Conservation (phyloP, 345 rosid genomes). For the Hibiscus mutabilis region DNA sequence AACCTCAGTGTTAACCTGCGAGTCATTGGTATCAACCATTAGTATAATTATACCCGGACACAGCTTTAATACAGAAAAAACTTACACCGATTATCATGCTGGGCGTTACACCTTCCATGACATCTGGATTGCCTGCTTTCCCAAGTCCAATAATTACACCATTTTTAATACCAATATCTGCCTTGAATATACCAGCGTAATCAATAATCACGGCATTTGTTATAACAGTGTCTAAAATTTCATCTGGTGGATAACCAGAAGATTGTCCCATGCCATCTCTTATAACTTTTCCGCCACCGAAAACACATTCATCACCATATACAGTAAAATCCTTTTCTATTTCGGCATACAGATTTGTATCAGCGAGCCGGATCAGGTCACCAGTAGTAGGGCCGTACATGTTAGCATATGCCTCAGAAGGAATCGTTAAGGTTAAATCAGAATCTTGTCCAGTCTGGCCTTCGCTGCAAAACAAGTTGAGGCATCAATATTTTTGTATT, state of each 20-base stretch:
- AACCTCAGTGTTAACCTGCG: slow-evolving; percentile 75
- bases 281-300: slow-evolving; percentile 97
- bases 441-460: slow-evolving; percentile 57
- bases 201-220: slow-evolving; percentile 85
- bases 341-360: slow-evolving; percentile 82
- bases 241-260: slow-evolving; percentile 36
- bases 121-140: slow-evolving; percentile 88
- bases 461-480: slow-evolving; percentile 49
- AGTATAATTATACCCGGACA: slow-evolving; percentile 1
- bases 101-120: slow-evolving; percentile 53
- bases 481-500: slow-evolving; percentile 2
- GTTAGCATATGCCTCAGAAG: slow-evolving; percentile 71
- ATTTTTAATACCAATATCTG: slow-evolving; percentile 82
- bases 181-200: slow-evolving; percentile 77
- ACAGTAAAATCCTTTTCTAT: slow-evolving; percentile 70
- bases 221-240: slow-evolving; percentile 66
- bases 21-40: slow-evolving; percentile 6
- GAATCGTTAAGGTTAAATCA: slow-evolving; percentile 37
- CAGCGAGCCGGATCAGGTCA: slow-evolving; percentile 83
- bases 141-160: slow-evolving; percentile 61
- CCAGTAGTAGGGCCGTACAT: slow-evolving; percentile 95
- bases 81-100: slow-evolving; percentile 82
- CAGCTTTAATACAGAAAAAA: slow-evolving; percentile 8
- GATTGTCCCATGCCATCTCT: slow-evolving; percentile 99
- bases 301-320: slow-evolving; percentile 93